A percentile compares a stretch with the other conserved stretches of the same genome.
Conservation (phyloP, 2,329 filamentous ascomycete species). For the Beauveria brongniartii region DNA sequence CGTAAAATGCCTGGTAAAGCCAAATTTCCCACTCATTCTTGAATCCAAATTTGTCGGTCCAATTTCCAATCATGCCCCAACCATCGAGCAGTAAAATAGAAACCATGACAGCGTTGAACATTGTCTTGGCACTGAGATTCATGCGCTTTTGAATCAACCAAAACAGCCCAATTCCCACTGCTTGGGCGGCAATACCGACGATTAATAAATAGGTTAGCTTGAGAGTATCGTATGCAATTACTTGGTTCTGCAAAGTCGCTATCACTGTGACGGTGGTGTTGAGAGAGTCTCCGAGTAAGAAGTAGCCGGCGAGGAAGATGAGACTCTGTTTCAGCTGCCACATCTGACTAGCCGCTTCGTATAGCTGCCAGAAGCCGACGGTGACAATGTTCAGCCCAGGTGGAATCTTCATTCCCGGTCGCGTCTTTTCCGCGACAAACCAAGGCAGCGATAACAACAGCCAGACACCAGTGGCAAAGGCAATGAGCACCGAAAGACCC, state of each 20-base stretch:
- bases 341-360: slow-evolving; percentile 48
- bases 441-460: slow-evolving; percentile 55
- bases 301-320: slow-evolving; percentile 59
- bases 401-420: slow-evolving; percentile 44
- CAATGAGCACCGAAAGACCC: slow-evolving; percentile 57
- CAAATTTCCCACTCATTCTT: slow-evolving; percentile 38
- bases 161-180: slow-evolving; percentile 52
- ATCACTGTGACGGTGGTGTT: slow-evolving; percentile 66
- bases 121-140: slow-evolving; percentile 53
- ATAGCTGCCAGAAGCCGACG: slow-evolving; percentile 55
- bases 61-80: slow-evolving; percentile 40
- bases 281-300: slow-evolving; percentile 60
- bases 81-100: slow-evolving; percentile 51
- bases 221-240: slow-evolving; percentile 57
- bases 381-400: slow-evolving; percentile 39
- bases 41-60: slow-evolving; percentile 36
- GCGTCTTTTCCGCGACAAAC: slow-evolving; percentile 57
- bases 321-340: slow-evolving; percentile 59
- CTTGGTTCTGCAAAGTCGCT: slow-evolving; percentile 54
- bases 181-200: slow-evolving; percentile 57
- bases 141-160: slow-evolving; percentile 55
- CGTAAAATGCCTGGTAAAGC: slow-evolving; percentile 48
- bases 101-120: slow-evolving; percentile 59
- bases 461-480: slow-evolving; percentile 58
- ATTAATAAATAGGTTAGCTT: slow-evolving; percentile 58